Percentiles rank a stretch among this genome's conserved stretches.
phyloP scores from a whole-genome alignment of 148 eudicot genomes.

The Linanthus parryae region DNA sequence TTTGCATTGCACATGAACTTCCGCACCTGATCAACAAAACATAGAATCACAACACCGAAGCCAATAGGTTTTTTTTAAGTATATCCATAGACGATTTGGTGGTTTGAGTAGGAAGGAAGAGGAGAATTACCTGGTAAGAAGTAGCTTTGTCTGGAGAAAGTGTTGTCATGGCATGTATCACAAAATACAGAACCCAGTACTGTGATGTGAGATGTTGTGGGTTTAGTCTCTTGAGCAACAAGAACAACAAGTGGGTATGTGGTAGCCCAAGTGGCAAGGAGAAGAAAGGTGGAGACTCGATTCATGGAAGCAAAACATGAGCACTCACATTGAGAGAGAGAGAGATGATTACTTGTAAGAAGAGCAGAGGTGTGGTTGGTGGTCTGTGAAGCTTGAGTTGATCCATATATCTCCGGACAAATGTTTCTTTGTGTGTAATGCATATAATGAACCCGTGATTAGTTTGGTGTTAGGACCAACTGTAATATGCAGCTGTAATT shows the following conservation, averaged over 20 bases:
- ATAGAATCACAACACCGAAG: neutral
- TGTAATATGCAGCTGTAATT: slow-evolving; percentile 17
- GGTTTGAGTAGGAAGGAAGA: neutral
- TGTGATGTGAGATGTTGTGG: slow-evolving; percentile 43
- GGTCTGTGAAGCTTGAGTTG: neutral
- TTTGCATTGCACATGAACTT: slow-evolving; percentile 66
- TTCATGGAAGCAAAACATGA: slow-evolving; percentile 25
- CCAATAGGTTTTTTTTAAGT: too few species aligned
- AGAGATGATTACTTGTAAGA: slow-evolving; percentile 18
- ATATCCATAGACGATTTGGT: too few species aligned
- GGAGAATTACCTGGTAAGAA: slow-evolving; percentile 56
- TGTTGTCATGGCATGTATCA: slow-evolving; percentile 49
- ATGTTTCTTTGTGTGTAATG: slow-evolving; percentile 5
- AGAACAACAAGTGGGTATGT: slow-evolving; percentile 10
- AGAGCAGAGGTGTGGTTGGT: neutral
- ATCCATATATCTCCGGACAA: neutral
- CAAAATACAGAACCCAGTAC: slow-evolving; percentile 68
- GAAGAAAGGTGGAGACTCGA: slow-evolving; percentile 18
- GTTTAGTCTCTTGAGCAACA: slow-evolving; percentile 20
- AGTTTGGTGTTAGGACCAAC: slow-evolving; percentile 46
- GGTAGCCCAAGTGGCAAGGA: slow-evolving; percentile 20
- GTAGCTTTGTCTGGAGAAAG: slow-evolving; percentile 57
- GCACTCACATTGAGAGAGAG: slow-evolving; percentile 4
- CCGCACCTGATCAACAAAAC: slow-evolving; percentile 36
- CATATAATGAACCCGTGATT: slow-evolving; percentile 46